Evolutionary conservation across 139 green algal species (phyloP).

Genomic region (Pycnococcus provasolii): DNA sequence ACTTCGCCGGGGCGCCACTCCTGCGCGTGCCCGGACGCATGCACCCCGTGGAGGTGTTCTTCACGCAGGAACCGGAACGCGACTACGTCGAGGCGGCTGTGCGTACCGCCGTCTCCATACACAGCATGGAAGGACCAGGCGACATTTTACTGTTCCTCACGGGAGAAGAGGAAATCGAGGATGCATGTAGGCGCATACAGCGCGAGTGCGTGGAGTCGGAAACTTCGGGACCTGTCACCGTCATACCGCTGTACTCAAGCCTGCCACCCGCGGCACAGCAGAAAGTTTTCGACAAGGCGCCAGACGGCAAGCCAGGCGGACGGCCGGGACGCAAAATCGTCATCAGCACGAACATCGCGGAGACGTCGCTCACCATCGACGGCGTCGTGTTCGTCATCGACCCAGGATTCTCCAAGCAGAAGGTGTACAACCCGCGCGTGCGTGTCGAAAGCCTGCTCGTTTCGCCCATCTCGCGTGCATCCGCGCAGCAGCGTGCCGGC

Average conservation of each 20-base stretch:
- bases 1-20: conserved; percentile 87
- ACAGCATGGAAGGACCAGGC: conserved; percentile 48
- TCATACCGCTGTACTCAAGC: conserved; percentile 93
- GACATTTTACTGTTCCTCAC: conserved; percentile 98
- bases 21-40: conserved; percentile 95
- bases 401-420: conserved; percentile 92
- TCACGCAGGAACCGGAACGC: conserved; percentile 92
- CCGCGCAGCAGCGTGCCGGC: conserved; percentile 86
- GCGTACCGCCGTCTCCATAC: conserved; percentile 85
- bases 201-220: conserved; percentile 47
- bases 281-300: conserved; percentile 73
- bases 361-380: conserved; percentile 98
- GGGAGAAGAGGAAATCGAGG: conserved; percentile 99
- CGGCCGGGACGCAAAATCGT: conserved; percentile 81
- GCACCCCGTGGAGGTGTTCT: conserved; percentile 99
- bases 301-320: not conserved
- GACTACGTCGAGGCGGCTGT: conserved; percentile 98
- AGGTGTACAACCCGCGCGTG: conserved; percentile 98
- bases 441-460: conserved; percentile 94
- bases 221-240: conserved; percentile 60
- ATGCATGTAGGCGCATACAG: conserved; percentile 85
- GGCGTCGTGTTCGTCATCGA: conserved; percentile 98
- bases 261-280: conserved; percentile 92
- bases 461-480: conserved; percentile 89
- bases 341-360: conserved; percentile 96